Conservation (phyloP, 2,329 filamentous ascomycete genomes). For the Verticillium nonalfalfae region DNA sequence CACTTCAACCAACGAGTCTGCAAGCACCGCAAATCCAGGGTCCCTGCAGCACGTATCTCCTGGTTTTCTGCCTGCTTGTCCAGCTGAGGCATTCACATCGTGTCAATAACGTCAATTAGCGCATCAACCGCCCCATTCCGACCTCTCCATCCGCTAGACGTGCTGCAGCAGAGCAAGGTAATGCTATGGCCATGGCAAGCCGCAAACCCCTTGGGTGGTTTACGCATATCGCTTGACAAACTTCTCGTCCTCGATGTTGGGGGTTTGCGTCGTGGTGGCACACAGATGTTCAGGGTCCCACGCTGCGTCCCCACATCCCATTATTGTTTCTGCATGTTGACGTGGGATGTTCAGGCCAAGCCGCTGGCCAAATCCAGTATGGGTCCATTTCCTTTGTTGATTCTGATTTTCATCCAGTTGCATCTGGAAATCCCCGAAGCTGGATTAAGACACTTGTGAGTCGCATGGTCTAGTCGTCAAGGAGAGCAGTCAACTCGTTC, state of each 20-base stretch:
- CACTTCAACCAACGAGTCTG: not conserved
- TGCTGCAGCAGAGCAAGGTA: not conserved
- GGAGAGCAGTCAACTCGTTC: not conserved
- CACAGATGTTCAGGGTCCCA: not conserved
- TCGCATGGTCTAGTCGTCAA: not conserved
- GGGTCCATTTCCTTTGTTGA: not conserved
- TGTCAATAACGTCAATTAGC: not conserved
- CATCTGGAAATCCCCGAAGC: not conserved
- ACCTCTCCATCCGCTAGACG: not conserved
- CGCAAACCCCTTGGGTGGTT: not conserved
- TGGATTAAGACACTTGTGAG: not conserved
- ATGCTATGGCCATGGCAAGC: not conserved
- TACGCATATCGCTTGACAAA: not conserved
- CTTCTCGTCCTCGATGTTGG: not conserved
- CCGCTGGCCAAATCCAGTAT: not conserved
- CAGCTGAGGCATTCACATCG: not conserved
- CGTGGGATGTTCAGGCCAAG: not conserved
- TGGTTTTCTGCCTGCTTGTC: not conserved
- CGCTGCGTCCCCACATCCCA: not conserved
- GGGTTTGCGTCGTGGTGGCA: not conserved
- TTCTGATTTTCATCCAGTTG: not conserved
- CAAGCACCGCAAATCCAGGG: not conserved
- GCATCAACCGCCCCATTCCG: not conserved
- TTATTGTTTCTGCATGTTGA: not conserved
- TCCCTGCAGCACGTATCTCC: not conserved